Conservation (phyloP, 768 basidiomycete species). For the Pisolithus orientalis region DNA sequence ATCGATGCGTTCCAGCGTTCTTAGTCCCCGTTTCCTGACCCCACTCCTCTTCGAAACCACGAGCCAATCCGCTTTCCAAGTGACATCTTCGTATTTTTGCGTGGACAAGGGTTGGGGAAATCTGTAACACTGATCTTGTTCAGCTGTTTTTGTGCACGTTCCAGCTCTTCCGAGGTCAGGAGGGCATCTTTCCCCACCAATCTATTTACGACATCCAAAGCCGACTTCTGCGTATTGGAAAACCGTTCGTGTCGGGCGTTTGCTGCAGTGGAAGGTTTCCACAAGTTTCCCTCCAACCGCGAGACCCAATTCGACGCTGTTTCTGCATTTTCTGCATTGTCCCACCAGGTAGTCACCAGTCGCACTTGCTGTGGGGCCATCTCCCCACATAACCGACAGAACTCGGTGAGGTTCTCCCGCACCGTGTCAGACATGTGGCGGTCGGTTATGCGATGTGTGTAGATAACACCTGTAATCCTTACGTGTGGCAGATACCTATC, state of each 20-base stretch:
- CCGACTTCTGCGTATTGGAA: neutral
- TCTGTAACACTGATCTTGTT: no score
- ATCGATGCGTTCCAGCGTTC: no score
- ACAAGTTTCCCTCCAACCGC: conserved; percentile 24
- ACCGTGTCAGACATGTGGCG: conserved; percentile 26
- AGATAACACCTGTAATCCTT: conserved; percentile 27
- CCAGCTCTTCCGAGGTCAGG: no score
- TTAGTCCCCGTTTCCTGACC: no score
- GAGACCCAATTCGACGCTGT: conserved; percentile 10
- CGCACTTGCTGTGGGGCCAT: conserved; percentile 22
- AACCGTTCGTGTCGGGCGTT: neutral
- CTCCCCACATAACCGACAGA: conserved; percentile 30
- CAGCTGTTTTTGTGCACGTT: no score
- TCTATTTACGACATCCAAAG: neutral
- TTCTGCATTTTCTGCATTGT: conserved; percentile 2
- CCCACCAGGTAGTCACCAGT: conserved; percentile 20
- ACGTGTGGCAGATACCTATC: neutral
- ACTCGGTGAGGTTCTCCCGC: conserved; percentile 26
- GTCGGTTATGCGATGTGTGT: conserved; percentile 30
- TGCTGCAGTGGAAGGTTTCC: neutral
- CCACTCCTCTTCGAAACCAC: no score
- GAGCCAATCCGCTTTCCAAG: no score
- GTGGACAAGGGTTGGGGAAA: no score
- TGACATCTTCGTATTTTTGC: no score
- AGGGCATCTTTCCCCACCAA: neutral